Percentiles rank a stretch among this genome's conserved stretches.
These are phyloP conservation scores for Cladosporium sp. DNA, from an alignment of 2,329 filamentous ascomycete genomes.

Conservation along the genomic window DNA sequence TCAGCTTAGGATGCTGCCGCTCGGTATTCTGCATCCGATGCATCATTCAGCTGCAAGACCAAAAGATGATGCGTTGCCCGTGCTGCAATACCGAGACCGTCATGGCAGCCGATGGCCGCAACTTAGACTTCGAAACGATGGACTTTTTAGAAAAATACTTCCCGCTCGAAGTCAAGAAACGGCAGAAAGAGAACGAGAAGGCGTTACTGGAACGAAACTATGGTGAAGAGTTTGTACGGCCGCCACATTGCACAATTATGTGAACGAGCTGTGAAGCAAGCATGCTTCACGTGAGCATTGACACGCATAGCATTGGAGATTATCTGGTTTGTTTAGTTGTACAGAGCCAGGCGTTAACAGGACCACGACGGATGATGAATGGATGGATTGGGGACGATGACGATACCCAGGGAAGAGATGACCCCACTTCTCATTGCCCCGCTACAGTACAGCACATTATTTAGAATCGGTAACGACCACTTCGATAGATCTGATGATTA, in stretches of 20 bases:
- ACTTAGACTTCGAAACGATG: conserved; percentile 63
- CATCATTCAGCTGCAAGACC: conserved; percentile 72
- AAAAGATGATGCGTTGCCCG: conserved; percentile 64
- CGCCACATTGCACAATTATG: conserved; percentile 27
- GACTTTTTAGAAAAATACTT: conserved; percentile 73
- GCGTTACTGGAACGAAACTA: conserved; percentile 54
- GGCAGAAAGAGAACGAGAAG: conserved; percentile 64
- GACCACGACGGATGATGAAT: not conserved
- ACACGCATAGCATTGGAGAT: not conserved
- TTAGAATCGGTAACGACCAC: not conserved
- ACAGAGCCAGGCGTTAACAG: not conserved
- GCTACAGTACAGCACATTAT: not conserved
- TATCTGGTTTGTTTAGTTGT: not conserved
- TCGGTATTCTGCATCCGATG: conserved; percentile 84
- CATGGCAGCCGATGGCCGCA: conserved; percentile 63
- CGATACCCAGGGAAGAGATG: not conserved
- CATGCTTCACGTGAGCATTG: not conserved
- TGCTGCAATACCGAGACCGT: conserved; percentile 71
- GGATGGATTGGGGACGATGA: not conserved
- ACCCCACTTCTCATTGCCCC: not conserved
- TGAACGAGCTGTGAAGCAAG: conserved; percentile 14
- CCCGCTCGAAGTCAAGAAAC: conserved; percentile 62
- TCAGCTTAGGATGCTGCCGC: conserved; percentile 65
- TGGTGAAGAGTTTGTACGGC: conserved; percentile 33
- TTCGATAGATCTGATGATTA: conserved; percentile 6